Evolutionary conservation across 1,284 basidiomycete species (phyloP).

Genomic region (Xanthoconium separans): DNA sequence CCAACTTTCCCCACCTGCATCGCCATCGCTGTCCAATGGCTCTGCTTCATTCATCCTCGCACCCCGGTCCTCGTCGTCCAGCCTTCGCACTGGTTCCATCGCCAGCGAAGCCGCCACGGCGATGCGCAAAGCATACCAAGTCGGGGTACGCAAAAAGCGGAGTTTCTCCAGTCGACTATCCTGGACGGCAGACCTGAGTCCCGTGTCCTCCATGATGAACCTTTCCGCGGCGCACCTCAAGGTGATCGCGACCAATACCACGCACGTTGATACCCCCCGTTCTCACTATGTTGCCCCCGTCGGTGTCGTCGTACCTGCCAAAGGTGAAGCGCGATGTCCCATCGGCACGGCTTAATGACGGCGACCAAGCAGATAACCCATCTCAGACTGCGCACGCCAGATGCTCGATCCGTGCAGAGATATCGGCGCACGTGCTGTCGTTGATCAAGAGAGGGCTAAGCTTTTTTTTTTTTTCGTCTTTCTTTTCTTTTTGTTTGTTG

Average conservation of each 20-base stretch:
- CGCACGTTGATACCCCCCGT: conserved; percentile 4
- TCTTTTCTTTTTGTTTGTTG: background rate
- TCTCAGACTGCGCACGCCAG: background rate
- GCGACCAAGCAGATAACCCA: background rate
- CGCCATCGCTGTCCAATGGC: conserved; percentile 31
- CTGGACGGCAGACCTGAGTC: conserved; percentile 42
- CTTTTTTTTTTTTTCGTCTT: background rate
- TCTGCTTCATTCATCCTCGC: conserved; percentile 30
- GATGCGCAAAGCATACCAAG: conserved; percentile 57
- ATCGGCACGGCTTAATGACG: conserved; percentile 23
- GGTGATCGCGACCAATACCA: conserved; percentile 7
- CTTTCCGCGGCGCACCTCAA: conserved; percentile 18
- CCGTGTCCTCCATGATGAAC: conserved; percentile 25
- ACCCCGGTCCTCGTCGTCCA: conserved; percentile 31
- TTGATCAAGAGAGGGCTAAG: background rate
- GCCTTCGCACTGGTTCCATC: conserved; percentile 26
- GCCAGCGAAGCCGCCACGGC: conserved; percentile 40
- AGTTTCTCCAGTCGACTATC: conserved; percentile 55
- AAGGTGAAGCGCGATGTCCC: background rate
- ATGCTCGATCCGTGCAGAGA: background rate
- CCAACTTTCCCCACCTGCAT: conserved; percentile 31
- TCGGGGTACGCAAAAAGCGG: conserved; percentile 54
- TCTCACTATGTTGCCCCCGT: conserved; percentile 4
- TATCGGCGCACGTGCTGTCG: background rate
- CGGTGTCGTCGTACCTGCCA: conserved; percentile 9